Percentiles rank a stretch among this genome's conserved stretches.
Evolutionary conservation across 768 basidiomycete genomes (phyloP).

Genomic region (Daedaleopsis sinensis): DNA sequence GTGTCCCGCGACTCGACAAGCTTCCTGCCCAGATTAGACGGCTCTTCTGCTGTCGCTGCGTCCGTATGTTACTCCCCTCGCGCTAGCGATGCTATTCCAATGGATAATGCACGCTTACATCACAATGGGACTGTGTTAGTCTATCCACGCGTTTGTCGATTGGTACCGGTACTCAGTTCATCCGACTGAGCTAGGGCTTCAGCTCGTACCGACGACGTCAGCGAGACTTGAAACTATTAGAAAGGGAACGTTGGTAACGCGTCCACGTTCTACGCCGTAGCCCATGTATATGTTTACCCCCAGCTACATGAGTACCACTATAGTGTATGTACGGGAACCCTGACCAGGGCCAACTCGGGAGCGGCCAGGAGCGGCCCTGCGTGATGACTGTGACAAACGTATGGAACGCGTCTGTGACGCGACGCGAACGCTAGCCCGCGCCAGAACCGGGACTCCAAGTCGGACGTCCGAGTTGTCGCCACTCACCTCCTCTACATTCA

Average conservation of each 20-base stretch:
- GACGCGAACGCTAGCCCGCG: constrained; percentile 16
- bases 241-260: too few relatives aligned
- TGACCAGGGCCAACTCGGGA: too few relatives aligned
- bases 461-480: constrained; percentile 9
- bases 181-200: not conserved
- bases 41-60: too few relatives aligned
- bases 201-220: not conserved
- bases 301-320: too few relatives aligned
- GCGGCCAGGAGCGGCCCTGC: too few relatives aligned
- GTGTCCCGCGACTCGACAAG: not conserved
- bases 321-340: too few relatives aligned
- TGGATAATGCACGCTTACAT: constrained; percentile 2
- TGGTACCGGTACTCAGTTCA: too few relatives aligned
- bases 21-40: too few relatives aligned
- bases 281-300: not conserved
- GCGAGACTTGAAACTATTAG: too few relatives aligned
- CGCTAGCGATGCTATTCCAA: not conserved
- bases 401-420: constrained; percentile 21
- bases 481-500: not conserved
- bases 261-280: too few relatives aligned
- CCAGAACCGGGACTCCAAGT: not conserved
- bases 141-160: too few relatives aligned
- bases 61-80: too few relatives aligned
- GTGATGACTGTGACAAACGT: constrained; percentile 17
- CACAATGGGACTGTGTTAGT: not conserved